These are phyloP conservation scores for Podospora conica DNA, from an alignment of 495 filamentous ascomycete species.

Conservation along the genomic window DNA sequence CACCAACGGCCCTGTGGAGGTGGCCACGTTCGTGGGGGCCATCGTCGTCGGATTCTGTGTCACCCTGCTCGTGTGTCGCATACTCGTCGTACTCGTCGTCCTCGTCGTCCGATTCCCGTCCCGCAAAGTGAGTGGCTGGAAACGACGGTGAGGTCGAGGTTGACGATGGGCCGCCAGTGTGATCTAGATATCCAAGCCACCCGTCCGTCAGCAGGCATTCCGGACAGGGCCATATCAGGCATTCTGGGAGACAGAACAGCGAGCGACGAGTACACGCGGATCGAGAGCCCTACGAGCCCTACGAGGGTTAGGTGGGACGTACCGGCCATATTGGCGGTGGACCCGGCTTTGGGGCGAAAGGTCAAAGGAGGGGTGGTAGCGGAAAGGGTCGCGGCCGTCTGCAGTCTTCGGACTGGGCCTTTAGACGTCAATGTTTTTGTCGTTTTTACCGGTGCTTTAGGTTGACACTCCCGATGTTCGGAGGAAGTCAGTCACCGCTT, in stretches of 20 bases:
- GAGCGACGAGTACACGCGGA: neutral
- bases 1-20: conserved; percentile 1
- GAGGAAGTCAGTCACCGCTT: neutral
- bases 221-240: neutral
- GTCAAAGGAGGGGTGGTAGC: neutral
- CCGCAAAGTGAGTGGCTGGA: conserved; percentile 19
- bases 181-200: conserved; percentile 10
- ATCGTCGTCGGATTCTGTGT: conserved; percentile 25
- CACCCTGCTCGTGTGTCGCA: conserved; percentile 18
- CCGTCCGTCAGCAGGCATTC: neutral
- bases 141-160: conserved; percentile 26
- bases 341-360: neutral
- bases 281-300: neutral
- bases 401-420: neutral
- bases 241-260: neutral
- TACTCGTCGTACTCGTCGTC: conserved; percentile 13
- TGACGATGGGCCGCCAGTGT: conserved; percentile 22
- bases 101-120: conserved; percentile 30
- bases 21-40: conserved; percentile 12
- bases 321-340: conserved; percentile 6
- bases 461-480: neutral
- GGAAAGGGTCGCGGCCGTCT: neutral
- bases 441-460: neutral
- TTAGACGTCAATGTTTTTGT: neutral
- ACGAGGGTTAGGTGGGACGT: neutral